phyloP scores from a whole-genome alignment of 257 asterid genomes.

The Ballota nigra region DNA sequence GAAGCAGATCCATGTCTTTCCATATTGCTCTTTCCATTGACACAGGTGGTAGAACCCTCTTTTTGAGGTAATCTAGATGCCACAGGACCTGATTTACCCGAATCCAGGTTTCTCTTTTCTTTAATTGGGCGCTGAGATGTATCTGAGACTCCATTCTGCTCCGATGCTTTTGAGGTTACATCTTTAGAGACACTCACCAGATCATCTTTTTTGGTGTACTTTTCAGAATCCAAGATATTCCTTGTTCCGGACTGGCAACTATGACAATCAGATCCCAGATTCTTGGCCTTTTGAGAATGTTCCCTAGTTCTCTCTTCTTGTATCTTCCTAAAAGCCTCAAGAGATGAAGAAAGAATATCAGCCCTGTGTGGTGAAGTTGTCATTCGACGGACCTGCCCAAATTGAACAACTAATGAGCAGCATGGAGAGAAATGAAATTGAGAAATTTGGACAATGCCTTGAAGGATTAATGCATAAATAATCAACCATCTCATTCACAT shows the following conservation, averaged over 20 bases:
- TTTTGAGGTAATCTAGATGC: conserved; percentile 47
- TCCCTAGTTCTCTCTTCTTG: conserved; percentile 71
- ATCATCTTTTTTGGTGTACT: conserved; percentile 33
- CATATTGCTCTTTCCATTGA: conserved; percentile 42
- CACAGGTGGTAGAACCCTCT: conserved; percentile 41
- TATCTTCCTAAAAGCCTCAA: conserved; percentile 92
- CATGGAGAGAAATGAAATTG: neutral
- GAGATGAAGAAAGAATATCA: conserved; percentile 93
- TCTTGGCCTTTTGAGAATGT: conserved; percentile 37
- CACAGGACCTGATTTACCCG: conserved; percentile 42
- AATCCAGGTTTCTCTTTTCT: conserved; percentile 51
- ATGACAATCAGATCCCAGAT: conserved; percentile 40
- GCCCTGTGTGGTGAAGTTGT: conserved; percentile 99
- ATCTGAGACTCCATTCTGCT: conserved; percentile 44
- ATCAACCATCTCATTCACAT: conserved; percentile 11
- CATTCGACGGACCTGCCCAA: conserved; percentile 92
- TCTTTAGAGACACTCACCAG: conserved; percentile 39
- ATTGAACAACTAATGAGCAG: neutral
- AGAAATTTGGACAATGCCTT: conserved; percentile 16
- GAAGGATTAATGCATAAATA: conserved; percentile 15
- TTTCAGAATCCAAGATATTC: conserved; percentile 38
- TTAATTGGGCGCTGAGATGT: conserved; percentile 41
- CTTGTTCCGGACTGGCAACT: conserved; percentile 36
- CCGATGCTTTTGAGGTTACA: conserved; percentile 30
- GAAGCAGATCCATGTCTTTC: conserved; percentile 42